Evolutionary conservation across 2,329 filamentous ascomycete species (phyloP).

Genomic region (Pseudocercospora fijiensis): DNA sequence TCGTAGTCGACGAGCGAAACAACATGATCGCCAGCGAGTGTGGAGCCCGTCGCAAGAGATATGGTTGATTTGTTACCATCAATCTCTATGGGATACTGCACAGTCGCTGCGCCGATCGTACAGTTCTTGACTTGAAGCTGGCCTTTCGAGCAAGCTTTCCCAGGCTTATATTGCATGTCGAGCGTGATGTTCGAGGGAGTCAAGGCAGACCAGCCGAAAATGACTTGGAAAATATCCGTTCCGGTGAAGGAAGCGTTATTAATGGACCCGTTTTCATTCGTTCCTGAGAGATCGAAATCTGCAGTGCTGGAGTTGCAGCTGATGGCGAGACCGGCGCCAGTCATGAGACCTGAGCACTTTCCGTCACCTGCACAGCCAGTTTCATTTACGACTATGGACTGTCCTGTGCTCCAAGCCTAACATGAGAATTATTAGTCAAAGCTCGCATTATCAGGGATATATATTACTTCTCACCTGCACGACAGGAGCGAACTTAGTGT

Average conservation of each 20-base stretch:
- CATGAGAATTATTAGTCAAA: background rate
- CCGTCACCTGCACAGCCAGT: slow-evolving; percentile 21
- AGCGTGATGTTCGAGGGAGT: slow-evolving; percentile 17
- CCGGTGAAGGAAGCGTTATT: slow-evolving; percentile 15
- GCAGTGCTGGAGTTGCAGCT: slow-evolving; percentile 19
- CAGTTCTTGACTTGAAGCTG: slow-evolving; percentile 19
- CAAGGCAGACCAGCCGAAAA: slow-evolving; percentile 15
- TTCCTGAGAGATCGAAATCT: slow-evolving; percentile 13
- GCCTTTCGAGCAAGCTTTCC: slow-evolving; percentile 13
- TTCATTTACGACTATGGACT: slow-evolving; percentile 4
- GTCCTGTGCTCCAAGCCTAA: slow-evolving; percentile 16
- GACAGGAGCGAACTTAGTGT: slow-evolving; percentile 13
- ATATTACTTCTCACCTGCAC: slow-evolving; percentile 6
- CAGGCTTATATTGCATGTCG: slow-evolving; percentile 21
- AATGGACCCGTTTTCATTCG: slow-evolving; percentile 6
- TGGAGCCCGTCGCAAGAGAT: slow-evolving; percentile 8
- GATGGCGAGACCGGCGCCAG: slow-evolving; percentile 19
- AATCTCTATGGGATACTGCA: slow-evolving; percentile 18
- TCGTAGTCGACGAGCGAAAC: slow-evolving; percentile 13
- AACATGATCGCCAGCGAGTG: slow-evolving; percentile 2
- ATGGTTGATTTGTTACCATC: slow-evolving; percentile 23
- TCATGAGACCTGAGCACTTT: slow-evolving; percentile 13
- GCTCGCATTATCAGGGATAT: background rate
- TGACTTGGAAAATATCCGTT: slow-evolving; percentile 15
- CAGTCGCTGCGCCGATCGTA: slow-evolving; percentile 19